These are phyloP conservation scores for Candida railenensis DNA, from an alignment of 805 yeast species.

Conservation along the genomic window DNA sequence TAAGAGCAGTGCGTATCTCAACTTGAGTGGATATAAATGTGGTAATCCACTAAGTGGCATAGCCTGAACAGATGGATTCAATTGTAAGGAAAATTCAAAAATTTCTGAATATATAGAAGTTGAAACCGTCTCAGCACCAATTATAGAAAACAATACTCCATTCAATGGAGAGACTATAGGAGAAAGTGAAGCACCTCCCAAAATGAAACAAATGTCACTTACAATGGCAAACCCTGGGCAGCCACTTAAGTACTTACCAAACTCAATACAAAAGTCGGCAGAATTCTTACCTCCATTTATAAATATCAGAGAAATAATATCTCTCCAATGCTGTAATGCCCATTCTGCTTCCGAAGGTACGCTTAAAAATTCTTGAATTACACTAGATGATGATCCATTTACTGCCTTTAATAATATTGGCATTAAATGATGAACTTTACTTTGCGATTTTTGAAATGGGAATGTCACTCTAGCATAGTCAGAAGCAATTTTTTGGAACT, in stretches of 20 bases:
- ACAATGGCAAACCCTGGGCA: slow-evolving; percentile 26
- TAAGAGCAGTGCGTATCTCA: slow-evolving; percentile 65
- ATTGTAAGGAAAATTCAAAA: slow-evolving; percentile 54
- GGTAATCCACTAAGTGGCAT: slow-evolving; percentile 42
- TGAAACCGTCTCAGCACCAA: slow-evolving; percentile 35
- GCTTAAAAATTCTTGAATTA: slow-evolving; percentile 48
- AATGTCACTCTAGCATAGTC: slow-evolving; percentile 52
- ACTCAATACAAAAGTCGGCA: slow-evolving; percentile 47
- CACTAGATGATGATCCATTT: slow-evolving; percentile 57
- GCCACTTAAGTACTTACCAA: slow-evolving; percentile 46
- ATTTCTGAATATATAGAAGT: slow-evolving; percentile 58
- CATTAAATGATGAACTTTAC: slow-evolving; percentile 42
- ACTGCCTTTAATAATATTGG: slow-evolving; percentile 62
- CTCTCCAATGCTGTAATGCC: slow-evolving; percentile 54
- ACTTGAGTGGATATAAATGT: slow-evolving; percentile 58
- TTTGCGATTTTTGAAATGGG: slow-evolving; percentile 39
- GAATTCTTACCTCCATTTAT: slow-evolving; percentile 25
- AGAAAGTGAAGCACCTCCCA: slow-evolving; percentile 48
- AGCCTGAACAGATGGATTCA: slow-evolving; percentile 20
- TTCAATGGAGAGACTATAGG: slow-evolving; percentile 18
- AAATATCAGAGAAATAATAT: slow-evolving; percentile 39
- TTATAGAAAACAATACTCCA: slow-evolving; percentile 31
- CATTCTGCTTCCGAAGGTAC: slow-evolving; percentile 45
- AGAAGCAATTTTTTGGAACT: slow-evolving; percentile 57
- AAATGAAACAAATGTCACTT: slow-evolving; percentile 44